These are phyloP conservation scores for Endocalyx cinctus DNA, from an alignment of 2,329 filamentous ascomycete genomes.

Conservation along the genomic window DNA sequence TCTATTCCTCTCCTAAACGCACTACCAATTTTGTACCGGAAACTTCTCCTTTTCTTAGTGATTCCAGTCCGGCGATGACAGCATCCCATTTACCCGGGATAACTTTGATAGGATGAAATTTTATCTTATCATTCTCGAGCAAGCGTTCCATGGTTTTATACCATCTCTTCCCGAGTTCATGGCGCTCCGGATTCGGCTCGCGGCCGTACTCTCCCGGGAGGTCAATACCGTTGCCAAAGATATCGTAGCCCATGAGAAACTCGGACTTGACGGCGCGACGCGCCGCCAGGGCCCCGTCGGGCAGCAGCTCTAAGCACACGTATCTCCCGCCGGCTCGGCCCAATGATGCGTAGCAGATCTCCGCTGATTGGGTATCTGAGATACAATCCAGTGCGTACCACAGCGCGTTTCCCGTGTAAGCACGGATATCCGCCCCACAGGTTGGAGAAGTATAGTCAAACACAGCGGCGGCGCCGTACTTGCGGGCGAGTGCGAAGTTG, in stretches of 20 bases:
- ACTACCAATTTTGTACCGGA: no score
- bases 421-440: conserved; percentile 38
- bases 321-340: conserved; percentile 4
- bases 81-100: neutral
- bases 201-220: neutral
- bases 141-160: neutral
- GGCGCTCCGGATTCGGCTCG: neutral
- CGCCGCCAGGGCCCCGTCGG: no score
- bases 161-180: conserved; percentile 1
- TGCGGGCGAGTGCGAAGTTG: conserved; percentile 25
- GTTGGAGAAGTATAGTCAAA: conserved; percentile 37
- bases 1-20: no score
- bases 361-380: conserved; percentile 1
- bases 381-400: conserved; percentile 6
- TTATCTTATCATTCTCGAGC: neutral
- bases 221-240: no score
- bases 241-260: neutral
- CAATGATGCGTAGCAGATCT: conserved; percentile 7
- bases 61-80: neutral
- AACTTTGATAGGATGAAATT: neutral
- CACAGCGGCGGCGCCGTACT: conserved; percentile 28
- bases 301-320: neutral
- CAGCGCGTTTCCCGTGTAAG: conserved; percentile 15
- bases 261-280: neutral
- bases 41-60: no score